Percentiles rank a stretch among this genome's conserved stretches.
phyloP scores from a whole-genome alignment of 1,139 yeast species.

The Geotrichum carabidarum region DNA sequence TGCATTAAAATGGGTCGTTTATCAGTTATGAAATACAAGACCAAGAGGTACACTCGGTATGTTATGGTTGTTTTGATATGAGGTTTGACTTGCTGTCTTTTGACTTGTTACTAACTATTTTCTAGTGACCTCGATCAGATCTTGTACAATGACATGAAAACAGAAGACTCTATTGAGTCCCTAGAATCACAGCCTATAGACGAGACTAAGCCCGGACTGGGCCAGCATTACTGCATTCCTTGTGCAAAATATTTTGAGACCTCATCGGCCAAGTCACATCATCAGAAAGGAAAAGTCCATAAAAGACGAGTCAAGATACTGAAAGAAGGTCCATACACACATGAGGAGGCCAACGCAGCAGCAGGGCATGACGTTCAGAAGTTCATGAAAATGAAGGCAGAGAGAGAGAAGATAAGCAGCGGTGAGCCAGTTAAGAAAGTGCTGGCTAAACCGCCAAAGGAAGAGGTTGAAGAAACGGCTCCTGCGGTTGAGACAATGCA shows the following conservation, averaged over 20 bases:
- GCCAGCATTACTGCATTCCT: slow-evolving; percentile 89
- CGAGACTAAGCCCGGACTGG: slow-evolving; percentile 87
- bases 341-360: slow-evolving; percentile 86
- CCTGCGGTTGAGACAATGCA: slow-evolving; percentile 10
- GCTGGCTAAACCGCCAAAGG: slow-evolving; percentile 10
- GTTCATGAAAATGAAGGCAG: slow-evolving; percentile 45
- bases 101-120: not conserved
- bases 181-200: slow-evolving; percentile 80
- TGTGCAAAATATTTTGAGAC: slow-evolving; percentile 91
- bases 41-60: slow-evolving; percentile 32
- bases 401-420: slow-evolving; percentile 18
- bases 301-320: slow-evolving; percentile 78
- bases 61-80: not conserved
- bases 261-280: slow-evolving; percentile 66
- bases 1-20: slow-evolving; percentile 68
- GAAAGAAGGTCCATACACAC: slow-evolving; percentile 74
- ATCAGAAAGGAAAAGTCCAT: slow-evolving; percentile 70
- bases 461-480: slow-evolving; percentile 5
- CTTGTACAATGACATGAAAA: slow-evolving; percentile 60
- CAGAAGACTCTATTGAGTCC: slow-evolving; percentile 55
- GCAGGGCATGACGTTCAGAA: slow-evolving; percentile 68
- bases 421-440: slow-evolving; percentile 19
- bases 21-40: slow-evolving; percentile 55
- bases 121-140: slow-evolving; percentile 78
- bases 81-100: not conserved